Evolutionary conservation across 106 monocot genomes (phyloP).

Genomic region (Acorus calamus): DNA sequence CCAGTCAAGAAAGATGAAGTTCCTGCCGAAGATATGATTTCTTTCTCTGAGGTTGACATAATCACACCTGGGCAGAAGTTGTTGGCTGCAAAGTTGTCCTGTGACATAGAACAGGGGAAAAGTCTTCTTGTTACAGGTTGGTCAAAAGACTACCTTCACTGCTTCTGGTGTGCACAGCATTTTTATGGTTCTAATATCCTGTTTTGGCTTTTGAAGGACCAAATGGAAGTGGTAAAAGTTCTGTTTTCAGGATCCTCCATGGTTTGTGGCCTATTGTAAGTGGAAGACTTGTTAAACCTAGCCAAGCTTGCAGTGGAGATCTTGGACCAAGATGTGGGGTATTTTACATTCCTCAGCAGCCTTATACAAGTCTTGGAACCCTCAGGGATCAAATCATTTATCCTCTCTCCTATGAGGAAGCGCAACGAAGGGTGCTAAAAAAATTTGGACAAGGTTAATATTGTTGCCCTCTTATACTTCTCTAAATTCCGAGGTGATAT

Average conservation of each 20-base stretch:
- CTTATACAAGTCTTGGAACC: conserved; percentile 92
- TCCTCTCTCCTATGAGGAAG: conserved; percentile 85
- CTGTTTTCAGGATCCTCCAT: conserved; percentile 84
- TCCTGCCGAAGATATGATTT: conserved; percentile 51
- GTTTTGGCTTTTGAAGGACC: conserved; percentile 50
- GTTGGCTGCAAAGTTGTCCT: conserved; percentile 66
- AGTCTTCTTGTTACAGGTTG: conserved; percentile 93
- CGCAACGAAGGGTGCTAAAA: conserved; percentile 40
- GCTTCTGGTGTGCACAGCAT: too few species aligned
- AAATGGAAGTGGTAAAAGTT: conserved; percentile 99
- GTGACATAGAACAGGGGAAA: conserved; percentile 64
- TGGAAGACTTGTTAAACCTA: conserved; percentile 61
- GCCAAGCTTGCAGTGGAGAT: conserved; percentile 20
- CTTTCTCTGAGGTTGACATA: conserved; percentile 71
- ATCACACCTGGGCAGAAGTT: conserved; percentile 83
- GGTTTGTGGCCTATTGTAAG: conserved; percentile 78
- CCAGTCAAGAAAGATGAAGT: conserved; percentile 16
- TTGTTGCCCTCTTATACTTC: too few species aligned
- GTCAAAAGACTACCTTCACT: neutral
- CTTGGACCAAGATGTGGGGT: conserved; percentile 23
- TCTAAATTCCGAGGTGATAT: too few species aligned
- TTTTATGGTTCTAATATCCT: neutral
- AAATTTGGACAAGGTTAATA: neutral
- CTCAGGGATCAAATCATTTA: conserved; percentile 99
- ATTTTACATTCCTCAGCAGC: conserved; percentile 81